These are phyloP conservation scores for Metarhizium robertsii DNA, from an alignment of 2,329 filamentous ascomycete species.

Conservation along the genomic window DNA sequence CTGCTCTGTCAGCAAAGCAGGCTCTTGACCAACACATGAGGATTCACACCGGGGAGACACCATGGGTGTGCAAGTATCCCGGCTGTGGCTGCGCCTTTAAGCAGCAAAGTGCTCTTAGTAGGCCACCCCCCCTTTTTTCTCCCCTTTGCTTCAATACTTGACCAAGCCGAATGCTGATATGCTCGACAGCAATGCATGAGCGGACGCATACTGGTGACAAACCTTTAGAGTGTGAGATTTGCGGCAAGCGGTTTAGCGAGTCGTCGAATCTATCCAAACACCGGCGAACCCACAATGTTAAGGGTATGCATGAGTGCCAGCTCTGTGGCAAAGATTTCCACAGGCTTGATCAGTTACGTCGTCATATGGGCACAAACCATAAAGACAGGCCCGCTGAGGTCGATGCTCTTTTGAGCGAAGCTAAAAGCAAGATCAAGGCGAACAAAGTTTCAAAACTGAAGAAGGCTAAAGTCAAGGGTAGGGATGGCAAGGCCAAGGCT, in stretches of 20 bases:
- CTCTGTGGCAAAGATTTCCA: conserved; percentile 49
- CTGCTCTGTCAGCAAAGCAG: conserved; percentile 56
- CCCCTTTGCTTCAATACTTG: not conserved
- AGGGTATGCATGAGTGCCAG: conserved; percentile 40
- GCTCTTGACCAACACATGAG: conserved; percentile 58
- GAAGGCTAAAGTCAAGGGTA: conserved; percentile 4
- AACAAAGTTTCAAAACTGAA: conserved; percentile 8
- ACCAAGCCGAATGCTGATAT: conserved; percentile 8
- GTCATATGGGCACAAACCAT: conserved; percentile 35
- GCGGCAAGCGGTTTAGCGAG: conserved; percentile 51
- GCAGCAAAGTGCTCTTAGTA: conserved; percentile 59
- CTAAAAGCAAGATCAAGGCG: conserved; percentile 6
- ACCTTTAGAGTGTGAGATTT: conserved; percentile 48
- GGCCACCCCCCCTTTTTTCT: conserved; percentile 15
- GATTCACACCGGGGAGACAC: conserved; percentile 57
- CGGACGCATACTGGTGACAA: conserved; percentile 58
- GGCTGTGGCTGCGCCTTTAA: conserved; percentile 52
- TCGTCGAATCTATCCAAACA: conserved; percentile 61
- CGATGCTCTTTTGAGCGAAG: conserved; percentile 9
- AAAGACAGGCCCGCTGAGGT: conserved; percentile 15
- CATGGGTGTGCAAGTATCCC: conserved; percentile 43
- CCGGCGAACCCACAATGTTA: conserved; percentile 48
- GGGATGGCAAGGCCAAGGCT: not conserved
- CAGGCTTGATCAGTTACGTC: conserved; percentile 50
- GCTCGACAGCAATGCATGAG: conserved; percentile 50